Base-by-base conservation (phyloP, 2,329 filamentous ascomycete genomes). In the Dothideomycetes sp. region DNA sequence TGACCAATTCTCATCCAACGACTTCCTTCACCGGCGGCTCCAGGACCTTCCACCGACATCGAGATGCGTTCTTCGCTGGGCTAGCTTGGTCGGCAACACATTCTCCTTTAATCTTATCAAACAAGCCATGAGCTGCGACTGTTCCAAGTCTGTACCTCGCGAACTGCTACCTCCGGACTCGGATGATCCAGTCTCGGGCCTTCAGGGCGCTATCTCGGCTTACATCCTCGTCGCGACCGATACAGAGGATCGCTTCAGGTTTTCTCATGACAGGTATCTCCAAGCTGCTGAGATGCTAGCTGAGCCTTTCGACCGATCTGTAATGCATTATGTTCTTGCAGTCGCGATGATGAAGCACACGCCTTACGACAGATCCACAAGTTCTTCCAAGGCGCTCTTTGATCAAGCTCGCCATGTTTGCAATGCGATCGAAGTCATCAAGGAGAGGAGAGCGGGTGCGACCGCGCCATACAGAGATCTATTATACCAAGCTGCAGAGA, bases 301-400 rank as follows among this genome's bases (percentile, higher is more conserved):
- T 45, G 79, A 88, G 54, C 78, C 75, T 52, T 66, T 63, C 36
- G 77, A 82, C 40, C 65, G 73, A 16, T 67, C 73, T 15, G 82
- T 83, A 50, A 95, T 95, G 88, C 87, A 95, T 59, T 95, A 88
- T 51, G 77, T 87, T 34, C 85, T 95, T 51, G 82, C 84, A 0
- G 80, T 85, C 53, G 81, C 81, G 0, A 75, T 95, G 48, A 75
- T 88, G 57, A 82, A 83, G 49, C 80, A 87, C 50, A 76, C 65
- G 16, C 63, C 66, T 5, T 60, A 72, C 17, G 78, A 86, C 44
- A 67, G 74, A 2, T 70, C 70, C 36, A 71, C 73, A 18, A 49
- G 56, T 17, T 55, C 59, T 2, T 63, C 61, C 4, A 65, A 64
- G 36, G 50, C 59, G 2, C 70, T 79, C 10, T 87, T 93, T 52